Percentiles rank a stretch among this genome's conserved stretches.
Evolutionary conservation across 2,329 filamentous ascomycete species (phyloP).

Genomic region (Pseudogymnoascus sp.): DNA sequence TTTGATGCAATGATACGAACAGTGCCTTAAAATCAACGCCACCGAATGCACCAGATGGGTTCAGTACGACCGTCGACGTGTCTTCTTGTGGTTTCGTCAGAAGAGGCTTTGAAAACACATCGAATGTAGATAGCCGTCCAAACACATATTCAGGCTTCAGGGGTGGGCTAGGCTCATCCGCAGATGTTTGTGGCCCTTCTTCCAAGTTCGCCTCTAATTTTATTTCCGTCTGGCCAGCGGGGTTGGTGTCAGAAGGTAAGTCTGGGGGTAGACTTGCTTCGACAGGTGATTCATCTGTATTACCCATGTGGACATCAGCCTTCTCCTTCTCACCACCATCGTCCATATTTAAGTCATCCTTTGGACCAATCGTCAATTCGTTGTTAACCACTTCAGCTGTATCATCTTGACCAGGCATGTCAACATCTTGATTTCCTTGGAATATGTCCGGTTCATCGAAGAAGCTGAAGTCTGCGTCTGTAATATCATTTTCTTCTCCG

Average conservation of each 20-base stretch:
- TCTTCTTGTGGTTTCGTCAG: constrained; percentile 18
- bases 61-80: background rate
- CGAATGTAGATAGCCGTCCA: constrained; percentile 6
- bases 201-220: background rate
- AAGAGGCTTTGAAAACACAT: constrained; percentile 1
- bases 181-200: background rate
- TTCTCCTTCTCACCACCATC: background rate
- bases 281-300: background rate
- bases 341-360: background rate
- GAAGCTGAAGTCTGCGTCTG: constrained; percentile 76
- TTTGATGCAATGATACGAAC: constrained; percentile 24
- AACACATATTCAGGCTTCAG: constrained; percentile 10
- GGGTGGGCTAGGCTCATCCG: background rate
- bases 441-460: constrained; percentile 55
- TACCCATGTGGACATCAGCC: constrained; percentile 3
- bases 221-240: background rate
- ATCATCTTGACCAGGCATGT: constrained; percentile 10
- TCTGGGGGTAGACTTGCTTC: background rate
- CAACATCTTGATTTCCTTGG: constrained; percentile 19
- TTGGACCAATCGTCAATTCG: background rate
- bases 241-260: background rate
- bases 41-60: constrained; percentile 22
- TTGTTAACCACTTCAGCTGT: background rate
- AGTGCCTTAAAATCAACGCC: constrained; percentile 25
- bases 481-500: constrained; percentile 61